These are phyloP conservation scores for Colletotrichum sp. DNA, from an alignment of 2,329 filamentous ascomycete species.

Conservation along the genomic window DNA sequence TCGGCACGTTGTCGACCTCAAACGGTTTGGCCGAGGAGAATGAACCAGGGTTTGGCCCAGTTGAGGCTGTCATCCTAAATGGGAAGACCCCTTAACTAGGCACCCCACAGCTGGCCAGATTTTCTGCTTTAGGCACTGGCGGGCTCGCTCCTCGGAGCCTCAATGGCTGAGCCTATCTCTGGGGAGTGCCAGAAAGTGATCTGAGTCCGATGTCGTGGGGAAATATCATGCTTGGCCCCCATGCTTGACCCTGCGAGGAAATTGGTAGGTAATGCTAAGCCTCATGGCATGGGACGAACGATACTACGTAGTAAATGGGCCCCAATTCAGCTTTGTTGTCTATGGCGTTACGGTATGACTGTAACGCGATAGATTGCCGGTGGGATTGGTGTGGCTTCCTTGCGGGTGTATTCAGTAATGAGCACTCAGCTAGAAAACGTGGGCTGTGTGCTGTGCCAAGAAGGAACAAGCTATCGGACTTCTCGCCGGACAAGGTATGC, in stretches of 20 bases:
- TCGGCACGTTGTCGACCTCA: not conserved
- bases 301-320: not conserved
- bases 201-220: not conserved
- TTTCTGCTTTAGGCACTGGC: not conserved
- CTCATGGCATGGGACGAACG: not conserved
- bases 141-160: not conserved
- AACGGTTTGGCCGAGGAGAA: not conserved
- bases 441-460: not conserved
- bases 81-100: not conserved
- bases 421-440: not conserved
- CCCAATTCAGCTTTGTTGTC: not conserved
- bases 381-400: not conserved
- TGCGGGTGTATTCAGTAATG: not conserved
- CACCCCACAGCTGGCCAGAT: not conserved
- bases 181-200: not conserved
- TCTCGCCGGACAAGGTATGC: not conserved
- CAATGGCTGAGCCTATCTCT: not conserved
- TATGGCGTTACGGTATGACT: not conserved
- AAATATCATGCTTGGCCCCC: not conserved
- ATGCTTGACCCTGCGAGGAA: not conserved
- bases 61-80: not conserved
- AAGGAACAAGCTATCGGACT: not conserved
- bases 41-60: not conserved
- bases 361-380: not conserved
- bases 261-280: not conserved